A percentile compares a stretch with the other conserved stretches of the same genome.
Evolutionary conservation across 768 basidiomycete genomes (phyloP).

Genomic region (Asterophora parasitica): DNA sequence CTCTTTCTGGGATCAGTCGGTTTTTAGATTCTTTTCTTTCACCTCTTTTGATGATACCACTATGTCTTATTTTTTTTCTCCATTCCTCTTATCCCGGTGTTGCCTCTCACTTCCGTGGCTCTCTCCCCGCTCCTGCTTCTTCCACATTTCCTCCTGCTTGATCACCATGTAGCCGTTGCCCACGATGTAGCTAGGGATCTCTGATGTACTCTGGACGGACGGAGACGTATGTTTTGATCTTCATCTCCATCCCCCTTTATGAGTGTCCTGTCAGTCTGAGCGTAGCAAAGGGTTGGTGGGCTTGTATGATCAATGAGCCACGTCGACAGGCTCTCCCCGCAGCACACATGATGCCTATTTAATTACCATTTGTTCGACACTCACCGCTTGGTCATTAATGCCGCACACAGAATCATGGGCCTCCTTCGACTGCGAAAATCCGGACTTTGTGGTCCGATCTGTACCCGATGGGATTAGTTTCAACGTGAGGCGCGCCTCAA

Average conservation of each 20-base stretch:
- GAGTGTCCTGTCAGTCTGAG: constrained; percentile 11
- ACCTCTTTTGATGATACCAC: constrained; percentile 84
- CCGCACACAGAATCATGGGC: constrained; percentile 24
- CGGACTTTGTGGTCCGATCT: constrained; percentile 56
- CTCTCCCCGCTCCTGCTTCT: too few relatives aligned
- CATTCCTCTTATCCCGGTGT: constrained; percentile 21
- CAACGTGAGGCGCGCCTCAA: constrained; percentile 41
- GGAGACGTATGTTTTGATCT: constrained; percentile 26
- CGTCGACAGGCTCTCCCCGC: background rate
- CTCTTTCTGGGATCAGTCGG: constrained; percentile 54
- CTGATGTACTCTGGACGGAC: constrained; percentile 31
- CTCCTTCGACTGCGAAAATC: constrained; percentile 39
- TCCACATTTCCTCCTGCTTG: constrained; percentile 21
- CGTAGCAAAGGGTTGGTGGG: constrained; percentile 4
- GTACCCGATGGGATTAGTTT: constrained; percentile 47
- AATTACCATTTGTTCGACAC: background rate
- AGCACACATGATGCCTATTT: constrained; percentile 1
- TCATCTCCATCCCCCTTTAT: constrained; percentile 21
- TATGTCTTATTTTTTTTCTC: constrained; percentile 32
- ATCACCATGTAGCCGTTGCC: constrained; percentile 18
- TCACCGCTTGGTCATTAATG: constrained; percentile 5
- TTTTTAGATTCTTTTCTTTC: constrained; percentile 67
- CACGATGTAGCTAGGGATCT: constrained; percentile 26
- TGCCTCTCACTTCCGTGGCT: constrained; percentile 24
- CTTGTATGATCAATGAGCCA: background rate